phyloP scores from a whole-genome alignment of 192 early-diverging fungal genomes.

The Coemansia sp. region DNA sequence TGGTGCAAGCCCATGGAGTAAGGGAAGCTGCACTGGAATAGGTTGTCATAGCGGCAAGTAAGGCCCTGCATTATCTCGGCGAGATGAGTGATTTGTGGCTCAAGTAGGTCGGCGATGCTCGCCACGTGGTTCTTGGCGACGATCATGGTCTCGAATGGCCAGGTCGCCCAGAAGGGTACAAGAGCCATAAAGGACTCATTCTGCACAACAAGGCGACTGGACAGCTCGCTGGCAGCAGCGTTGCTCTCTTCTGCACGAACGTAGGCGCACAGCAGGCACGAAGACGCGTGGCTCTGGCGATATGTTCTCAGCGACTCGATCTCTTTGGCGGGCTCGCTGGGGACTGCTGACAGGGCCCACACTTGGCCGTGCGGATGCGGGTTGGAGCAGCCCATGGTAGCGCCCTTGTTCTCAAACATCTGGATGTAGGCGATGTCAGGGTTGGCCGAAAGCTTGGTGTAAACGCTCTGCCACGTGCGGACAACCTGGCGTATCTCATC shows the following conservation, averaged over 20 bases:
- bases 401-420: constrained; percentile 98
- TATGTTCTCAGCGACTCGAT: constrained; percentile 64
- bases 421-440: constrained; percentile 76
- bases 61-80: constrained; percentile 74
- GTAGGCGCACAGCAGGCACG: constrained; percentile 85
- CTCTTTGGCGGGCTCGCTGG: constrained; percentile 76
- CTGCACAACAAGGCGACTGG: constrained; percentile 69
- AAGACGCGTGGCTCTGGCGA: constrained; percentile 41
- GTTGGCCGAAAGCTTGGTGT: constrained; percentile 53
- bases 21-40: constrained; percentile 89
- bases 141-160: constrained; percentile 95
- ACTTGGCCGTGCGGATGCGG: constrained; percentile 95
- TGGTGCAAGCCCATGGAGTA: constrained; percentile 98
- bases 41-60: constrained; percentile 87
- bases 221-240: constrained; percentile 25
- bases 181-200: constrained; percentile 79
- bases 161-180: constrained; percentile 95
- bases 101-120: constrained; percentile 53
- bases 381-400: constrained; percentile 95
- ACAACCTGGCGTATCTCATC: constrained; percentile 68
- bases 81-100: constrained; percentile 59
- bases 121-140: constrained; percentile 64
- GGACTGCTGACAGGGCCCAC: constrained; percentile 85
- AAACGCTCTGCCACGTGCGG: constrained; percentile 68
- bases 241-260: constrained; percentile 43